Percentiles rank a stretch among this genome's conserved stretches.
phyloP scores from a whole-genome alignment of 2,329 filamentous ascomycete species.

The Paecilomyces niveus region DNA sequence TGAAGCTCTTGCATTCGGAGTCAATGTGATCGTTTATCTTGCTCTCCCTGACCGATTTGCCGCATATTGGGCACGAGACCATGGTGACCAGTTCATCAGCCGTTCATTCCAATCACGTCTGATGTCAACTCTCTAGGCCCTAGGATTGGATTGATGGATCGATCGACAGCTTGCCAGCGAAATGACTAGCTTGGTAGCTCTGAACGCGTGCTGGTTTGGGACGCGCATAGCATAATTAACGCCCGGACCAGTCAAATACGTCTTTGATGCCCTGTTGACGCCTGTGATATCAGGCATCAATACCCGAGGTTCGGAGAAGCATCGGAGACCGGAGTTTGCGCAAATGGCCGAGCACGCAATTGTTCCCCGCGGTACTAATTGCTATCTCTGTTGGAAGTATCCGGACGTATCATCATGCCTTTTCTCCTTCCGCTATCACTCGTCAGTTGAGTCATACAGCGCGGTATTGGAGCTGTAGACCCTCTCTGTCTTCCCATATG shows the following conservation, averaged over 20 bases:
- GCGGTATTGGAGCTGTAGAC: not conserved
- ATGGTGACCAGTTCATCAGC: not conserved
- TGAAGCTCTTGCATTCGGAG: conserved; percentile 64
- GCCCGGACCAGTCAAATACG: not conserved
- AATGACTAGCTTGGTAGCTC: not conserved
- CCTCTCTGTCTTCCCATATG: not conserved
- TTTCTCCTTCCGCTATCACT: not conserved
- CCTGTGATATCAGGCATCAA: not conserved
- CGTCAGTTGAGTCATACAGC: not conserved
- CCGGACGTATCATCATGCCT: not conserved
- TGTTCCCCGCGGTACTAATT: not conserved
- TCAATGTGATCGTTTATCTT: conserved; percentile 91
- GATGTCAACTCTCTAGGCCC: not conserved
- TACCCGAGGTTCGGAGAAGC: not conserved
- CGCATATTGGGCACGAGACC: conserved; percentile 73
- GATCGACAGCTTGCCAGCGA: not conserved
- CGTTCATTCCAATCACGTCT: not conserved
- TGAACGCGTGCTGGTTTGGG: not conserved
- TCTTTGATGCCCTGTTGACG: not conserved
- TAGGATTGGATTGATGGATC: not conserved
- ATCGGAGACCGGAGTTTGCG: not conserved
- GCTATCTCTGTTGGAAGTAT: not conserved
- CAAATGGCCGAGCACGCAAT: not conserved
- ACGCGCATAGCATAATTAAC: not conserved
- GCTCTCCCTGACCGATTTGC: conserved; percentile 59